Percentiles rank a stretch among this genome's conserved stretches.
Conservation (phyloP, 371 early-diverging fungal species). For the Capillidium heterosporum region DNA sequence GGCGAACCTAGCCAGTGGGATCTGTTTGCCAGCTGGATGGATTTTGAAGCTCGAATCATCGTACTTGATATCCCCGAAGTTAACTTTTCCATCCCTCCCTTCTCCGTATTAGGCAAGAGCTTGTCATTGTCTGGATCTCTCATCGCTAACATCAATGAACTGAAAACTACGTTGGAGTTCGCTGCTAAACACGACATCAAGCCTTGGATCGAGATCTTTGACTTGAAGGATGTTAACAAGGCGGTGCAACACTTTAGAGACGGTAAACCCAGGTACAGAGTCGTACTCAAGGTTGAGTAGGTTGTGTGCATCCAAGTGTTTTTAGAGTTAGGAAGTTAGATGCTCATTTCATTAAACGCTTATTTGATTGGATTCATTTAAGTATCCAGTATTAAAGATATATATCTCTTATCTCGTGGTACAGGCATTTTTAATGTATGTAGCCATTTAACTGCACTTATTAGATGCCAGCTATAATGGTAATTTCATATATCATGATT, state of each 20-base stretch:
- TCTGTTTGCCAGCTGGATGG: constrained; percentile 22
- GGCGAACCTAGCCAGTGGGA: constrained; percentile 27
- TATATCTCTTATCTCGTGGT: no score
- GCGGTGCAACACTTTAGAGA: not conserved
- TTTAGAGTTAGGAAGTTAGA: no score
- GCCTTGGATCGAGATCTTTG: constrained; percentile 41
- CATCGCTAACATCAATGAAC: constrained; percentile 34
- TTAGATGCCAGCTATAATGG: no score
- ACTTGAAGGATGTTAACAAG: constrained; percentile 38
- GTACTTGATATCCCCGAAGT: constrained; percentile 46
- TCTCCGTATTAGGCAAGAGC: constrained; percentile 21
- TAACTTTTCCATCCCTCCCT: constrained; percentile 20
- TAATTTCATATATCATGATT: no score
- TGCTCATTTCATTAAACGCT: no score
- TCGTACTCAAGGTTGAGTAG: not conserved
- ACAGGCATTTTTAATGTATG: no score
- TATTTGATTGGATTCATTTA: no score
- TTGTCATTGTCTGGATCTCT: constrained; percentile 42
- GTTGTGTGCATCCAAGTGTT: no score
- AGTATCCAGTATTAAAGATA: no score
- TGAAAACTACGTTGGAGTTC: constrained; percentile 46
- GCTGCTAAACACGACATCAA: constrained; percentile 41
- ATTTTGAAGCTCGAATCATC: constrained; percentile 27
- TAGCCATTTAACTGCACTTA: no score
- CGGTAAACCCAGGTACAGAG: not conserved